Evolutionary conservation across 177 flowering plant genomes (phyloP).

Genomic region (Tripterygium wilfordii): DNA sequence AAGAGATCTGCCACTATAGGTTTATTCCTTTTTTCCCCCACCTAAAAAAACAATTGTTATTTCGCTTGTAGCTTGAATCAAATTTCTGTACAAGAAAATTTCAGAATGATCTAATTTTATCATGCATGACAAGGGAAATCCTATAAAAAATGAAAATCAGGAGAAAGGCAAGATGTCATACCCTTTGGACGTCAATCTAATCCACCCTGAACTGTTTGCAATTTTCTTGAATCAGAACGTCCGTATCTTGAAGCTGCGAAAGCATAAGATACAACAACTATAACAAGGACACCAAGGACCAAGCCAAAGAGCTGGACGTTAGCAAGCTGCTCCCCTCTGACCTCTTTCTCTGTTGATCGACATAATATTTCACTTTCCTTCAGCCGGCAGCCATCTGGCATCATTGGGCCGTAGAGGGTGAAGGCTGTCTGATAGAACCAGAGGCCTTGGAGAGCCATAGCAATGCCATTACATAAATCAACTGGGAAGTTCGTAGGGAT

Average conservation of each 20-base stretch:
- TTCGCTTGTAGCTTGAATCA: too few relatives aligned
- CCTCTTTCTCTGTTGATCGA: slow-evolving; percentile 38
- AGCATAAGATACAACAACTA: slow-evolving; percentile 40
- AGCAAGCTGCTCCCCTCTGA: slow-evolving; percentile 79
- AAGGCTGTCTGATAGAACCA: slow-evolving; percentile 99
- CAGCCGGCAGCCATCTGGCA: slow-evolving; percentile 81
- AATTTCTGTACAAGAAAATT: too few relatives aligned
- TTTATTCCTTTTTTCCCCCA: too few relatives aligned
- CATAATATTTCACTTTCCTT: slow-evolving; percentile 45
- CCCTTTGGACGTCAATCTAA: slow-evolving; percentile 9
- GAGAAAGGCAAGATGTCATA: slow-evolving; percentile 4
- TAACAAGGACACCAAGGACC: slow-evolving; percentile 45
- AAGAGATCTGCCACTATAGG: too few relatives aligned
- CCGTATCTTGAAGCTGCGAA: slow-evolving; percentile 47
- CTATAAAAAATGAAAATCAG: too few relatives aligned
- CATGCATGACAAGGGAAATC: not conserved
- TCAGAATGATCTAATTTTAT: not conserved
- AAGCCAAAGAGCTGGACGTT: slow-evolving; percentile 69
- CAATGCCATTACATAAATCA: slow-evolving; percentile 69
- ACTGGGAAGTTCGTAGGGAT: slow-evolving; percentile 67
- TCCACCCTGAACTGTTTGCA: slow-evolving; percentile 15
- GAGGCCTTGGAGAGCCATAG: slow-evolving; percentile 88
- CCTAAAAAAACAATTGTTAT: too few relatives aligned
- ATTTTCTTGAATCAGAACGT: slow-evolving; percentile 20
- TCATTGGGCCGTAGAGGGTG: slow-evolving; percentile 88